Evolutionary conservation across 345 rosid genomes (phyloP).

Genomic region (Boechera stricta): DNA sequence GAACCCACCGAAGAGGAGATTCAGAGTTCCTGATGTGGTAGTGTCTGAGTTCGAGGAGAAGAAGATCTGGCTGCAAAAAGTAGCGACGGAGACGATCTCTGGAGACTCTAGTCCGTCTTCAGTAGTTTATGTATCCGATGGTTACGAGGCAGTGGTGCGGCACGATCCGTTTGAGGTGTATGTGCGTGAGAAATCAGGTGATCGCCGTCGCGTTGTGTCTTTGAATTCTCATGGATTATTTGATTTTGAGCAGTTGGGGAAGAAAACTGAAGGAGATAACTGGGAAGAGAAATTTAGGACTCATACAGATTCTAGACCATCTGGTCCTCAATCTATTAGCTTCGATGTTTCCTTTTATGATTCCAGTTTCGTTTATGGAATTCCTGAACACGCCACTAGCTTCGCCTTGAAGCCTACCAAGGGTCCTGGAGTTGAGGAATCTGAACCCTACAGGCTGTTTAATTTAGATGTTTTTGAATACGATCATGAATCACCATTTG

Average conservation of each 20-base stretch:
- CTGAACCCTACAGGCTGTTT: conserved; percentile 91
- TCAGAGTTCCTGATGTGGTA: conserved; percentile 85
- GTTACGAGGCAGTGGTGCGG: conserved; percentile 77
- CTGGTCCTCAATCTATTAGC: conserved; percentile 93
- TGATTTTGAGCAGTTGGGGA: conserved; percentile 86
- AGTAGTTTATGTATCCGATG: conserved; percentile 64
- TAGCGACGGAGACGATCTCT: conserved; percentile 56
- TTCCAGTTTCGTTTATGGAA: conserved; percentile 84
- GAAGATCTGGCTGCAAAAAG: conserved; percentile 75
- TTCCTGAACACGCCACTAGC: conserved; percentile 92
- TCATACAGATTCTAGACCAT: conserved; percentile 84
- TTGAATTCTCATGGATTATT: conserved; percentile 83
- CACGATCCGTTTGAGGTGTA: conserved; percentile 89
- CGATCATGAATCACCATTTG: conserved; percentile 90
- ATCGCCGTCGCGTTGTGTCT: conserved; percentile 63
- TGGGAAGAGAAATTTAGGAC: conserved; percentile 91
- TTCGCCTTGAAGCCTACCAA: conserved; percentile 85
- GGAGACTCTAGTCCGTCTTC: conserved; percentile 64
- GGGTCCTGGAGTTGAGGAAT: conserved; percentile 85
- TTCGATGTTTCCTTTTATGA: conserved; percentile 91
- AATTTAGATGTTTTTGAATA: conserved; percentile 95
- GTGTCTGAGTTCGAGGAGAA: conserved; percentile 62
- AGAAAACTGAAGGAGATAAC: conserved; percentile 70
- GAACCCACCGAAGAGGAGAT: conserved; percentile 68
- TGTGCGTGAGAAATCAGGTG: conserved; percentile 65